Conservation (phyloP, 306 rosid species). For the barrel medic (Medicago truncatula) region DNA sequence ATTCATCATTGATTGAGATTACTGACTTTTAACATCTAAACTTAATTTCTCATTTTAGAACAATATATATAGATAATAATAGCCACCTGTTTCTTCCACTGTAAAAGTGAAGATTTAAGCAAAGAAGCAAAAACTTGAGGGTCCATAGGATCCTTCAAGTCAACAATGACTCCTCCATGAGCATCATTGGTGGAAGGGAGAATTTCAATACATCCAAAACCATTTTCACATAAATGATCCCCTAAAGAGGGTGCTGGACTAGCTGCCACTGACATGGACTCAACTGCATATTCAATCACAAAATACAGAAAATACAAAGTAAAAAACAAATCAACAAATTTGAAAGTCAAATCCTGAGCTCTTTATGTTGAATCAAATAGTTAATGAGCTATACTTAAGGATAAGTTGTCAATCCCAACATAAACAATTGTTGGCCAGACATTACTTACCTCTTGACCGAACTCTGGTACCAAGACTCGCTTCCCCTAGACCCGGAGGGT, state of each 20-base stretch:
- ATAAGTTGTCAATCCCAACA: too few species aligned
- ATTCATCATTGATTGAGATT: background rate
- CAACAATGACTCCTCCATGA: constrained; percentile 63
- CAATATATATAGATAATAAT: constrained; percentile 5
- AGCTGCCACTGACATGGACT: constrained; percentile 49
- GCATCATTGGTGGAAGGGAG: constrained; percentile 51
- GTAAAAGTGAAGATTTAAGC: constrained; percentile 55
- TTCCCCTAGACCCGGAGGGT: too few species aligned
- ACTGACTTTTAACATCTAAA: background rate
- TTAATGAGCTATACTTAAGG: too few species aligned
- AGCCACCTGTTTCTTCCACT: constrained; percentile 55
- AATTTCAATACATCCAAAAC: constrained; percentile 43
- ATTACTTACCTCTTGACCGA: too few species aligned
- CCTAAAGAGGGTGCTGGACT: constrained; percentile 33
- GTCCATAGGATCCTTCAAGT: constrained; percentile 54
- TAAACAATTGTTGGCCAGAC: too few species aligned
- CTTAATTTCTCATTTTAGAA: background rate
- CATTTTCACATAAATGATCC: constrained; percentile 46
- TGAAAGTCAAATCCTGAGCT: background rate
- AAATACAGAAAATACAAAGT: too few species aligned
- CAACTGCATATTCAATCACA: constrained; percentile 31
- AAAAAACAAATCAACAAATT: background rate
- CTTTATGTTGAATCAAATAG: too few species aligned
- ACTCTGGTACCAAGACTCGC: too few species aligned
- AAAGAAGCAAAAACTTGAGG: constrained; percentile 47